phyloP scores from a whole-genome alignment of 140 eudicot genomes.

The Flaveria floridana region DNA sequence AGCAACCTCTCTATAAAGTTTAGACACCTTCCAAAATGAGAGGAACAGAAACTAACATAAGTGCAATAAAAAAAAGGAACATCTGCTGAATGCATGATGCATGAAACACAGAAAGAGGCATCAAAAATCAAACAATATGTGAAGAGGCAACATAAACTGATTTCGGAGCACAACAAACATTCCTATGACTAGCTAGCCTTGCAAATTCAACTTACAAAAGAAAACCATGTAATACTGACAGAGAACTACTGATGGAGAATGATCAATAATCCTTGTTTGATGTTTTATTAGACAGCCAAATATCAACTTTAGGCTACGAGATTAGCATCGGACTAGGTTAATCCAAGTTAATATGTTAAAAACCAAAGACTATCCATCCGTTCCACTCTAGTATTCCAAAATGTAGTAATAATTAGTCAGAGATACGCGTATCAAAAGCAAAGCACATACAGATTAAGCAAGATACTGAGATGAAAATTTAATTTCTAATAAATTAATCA shows the following conservation, averaged over 20 bases:
- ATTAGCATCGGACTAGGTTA: background rate
- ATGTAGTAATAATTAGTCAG: background rate
- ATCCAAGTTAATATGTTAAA: background rate
- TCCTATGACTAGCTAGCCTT: background rate
- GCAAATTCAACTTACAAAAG: background rate
- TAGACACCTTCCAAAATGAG: background rate
- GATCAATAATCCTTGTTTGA: background rate
- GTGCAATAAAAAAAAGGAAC: background rate
- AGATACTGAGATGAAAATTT: background rate
- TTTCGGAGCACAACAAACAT: background rate
- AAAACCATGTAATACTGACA: background rate
- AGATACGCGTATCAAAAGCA: background rate
- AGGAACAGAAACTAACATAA: conserved; percentile 1
- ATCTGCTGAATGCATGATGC: background rate
- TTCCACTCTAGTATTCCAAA: background rate
- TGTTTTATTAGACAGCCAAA: background rate
- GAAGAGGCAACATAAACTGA: background rate
- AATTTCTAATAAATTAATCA: background rate
- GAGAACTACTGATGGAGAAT: background rate
- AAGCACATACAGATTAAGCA: background rate
- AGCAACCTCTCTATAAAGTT: background rate
- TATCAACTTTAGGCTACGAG: background rate
- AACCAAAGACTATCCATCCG: background rate
- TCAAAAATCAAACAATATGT: background rate
- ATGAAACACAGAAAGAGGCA: background rate